Conservation (phyloP, 164 flowering plant genomes). For the Berberis vulgaris region DNA sequence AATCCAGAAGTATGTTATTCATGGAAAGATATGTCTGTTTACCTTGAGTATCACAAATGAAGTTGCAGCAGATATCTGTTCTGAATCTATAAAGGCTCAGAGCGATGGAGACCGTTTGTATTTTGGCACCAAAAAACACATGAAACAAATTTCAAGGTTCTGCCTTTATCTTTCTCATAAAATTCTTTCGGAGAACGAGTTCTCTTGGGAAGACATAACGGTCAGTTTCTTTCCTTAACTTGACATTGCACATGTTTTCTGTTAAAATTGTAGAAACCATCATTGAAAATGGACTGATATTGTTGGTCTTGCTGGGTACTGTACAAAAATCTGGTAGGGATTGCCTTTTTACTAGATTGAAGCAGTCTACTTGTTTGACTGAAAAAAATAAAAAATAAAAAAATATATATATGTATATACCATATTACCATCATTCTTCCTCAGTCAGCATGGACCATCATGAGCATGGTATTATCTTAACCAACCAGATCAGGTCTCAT, state of each 20-base stretch:
- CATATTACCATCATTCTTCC: too few relatives aligned
- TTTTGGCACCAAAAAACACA: slow-evolving; percentile 21
- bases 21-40: slow-evolving; percentile 45
- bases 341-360: too few relatives aligned
- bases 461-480: too few relatives aligned
- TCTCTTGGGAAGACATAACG: slow-evolving; percentile 63
- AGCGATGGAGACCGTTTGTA: slow-evolving; percentile 7
- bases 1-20: slow-evolving; percentile 49
- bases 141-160: slow-evolving; percentile 51
- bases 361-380: too few relatives aligned
- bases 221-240: slow-evolving; percentile 31
- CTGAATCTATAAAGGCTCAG: slow-evolving; percentile 16
- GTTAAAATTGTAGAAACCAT: too few relatives aligned
- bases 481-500: too few relatives aligned
- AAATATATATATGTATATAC: too few relatives aligned
- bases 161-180: slow-evolving; percentile 67
- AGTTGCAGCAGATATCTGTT: slow-evolving; percentile 37
- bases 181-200: slow-evolving; percentile 34
- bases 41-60: slow-evolving; percentile 41
- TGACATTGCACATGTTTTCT: neutral
- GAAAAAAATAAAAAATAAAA: too few relatives aligned
- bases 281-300: too few relatives aligned
- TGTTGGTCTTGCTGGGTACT: too few relatives aligned
- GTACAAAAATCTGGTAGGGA: too few relatives aligned
- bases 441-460: too few relatives aligned